Percentiles rank a stretch among this genome's conserved stretches.
Conservation (phyloP, 495 filamentous ascomycete species). For the Podospora pseudoanserina region DNA sequence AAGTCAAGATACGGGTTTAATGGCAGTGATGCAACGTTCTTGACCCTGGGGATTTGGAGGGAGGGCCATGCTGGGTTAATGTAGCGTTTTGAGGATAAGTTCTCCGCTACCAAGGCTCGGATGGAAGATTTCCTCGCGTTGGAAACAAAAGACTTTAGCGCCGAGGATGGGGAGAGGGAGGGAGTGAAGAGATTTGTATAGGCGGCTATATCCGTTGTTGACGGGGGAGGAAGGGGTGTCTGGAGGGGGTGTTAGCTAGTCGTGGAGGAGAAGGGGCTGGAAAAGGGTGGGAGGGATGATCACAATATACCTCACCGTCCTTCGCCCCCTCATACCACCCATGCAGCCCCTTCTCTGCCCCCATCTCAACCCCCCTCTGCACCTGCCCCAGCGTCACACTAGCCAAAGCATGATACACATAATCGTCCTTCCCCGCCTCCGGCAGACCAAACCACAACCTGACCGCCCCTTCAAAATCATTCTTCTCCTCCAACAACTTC, state of each 20-base stretch:
- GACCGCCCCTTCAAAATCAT: constrained; percentile 50
- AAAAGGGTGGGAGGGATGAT: background rate
- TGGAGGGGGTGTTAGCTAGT: constrained; percentile 13
- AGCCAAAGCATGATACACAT: constrained; percentile 56
- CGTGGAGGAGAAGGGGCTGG: background rate
- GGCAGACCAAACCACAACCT: constrained; percentile 48
- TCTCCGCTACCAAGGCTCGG: constrained; percentile 43
- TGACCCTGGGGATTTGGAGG: background rate
- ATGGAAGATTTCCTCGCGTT: constrained; percentile 58
- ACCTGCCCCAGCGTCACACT: constrained; percentile 50
- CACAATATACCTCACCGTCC: constrained; percentile 24
- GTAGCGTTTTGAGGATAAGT: constrained; percentile 47
- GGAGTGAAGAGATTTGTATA: constrained; percentile 59
- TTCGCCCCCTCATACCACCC: constrained; percentile 41
- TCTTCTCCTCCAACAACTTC: constrained; percentile 31
- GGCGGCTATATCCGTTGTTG: constrained; percentile 51
- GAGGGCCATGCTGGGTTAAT: constrained; percentile 24
- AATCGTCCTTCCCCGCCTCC: constrained; percentile 40
- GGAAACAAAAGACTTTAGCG: constrained; percentile 50
- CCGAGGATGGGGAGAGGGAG: constrained; percentile 44
- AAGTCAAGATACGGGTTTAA: constrained; percentile 57
- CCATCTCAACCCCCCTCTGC: constrained; percentile 47
- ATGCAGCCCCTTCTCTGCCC: constrained; percentile 41
- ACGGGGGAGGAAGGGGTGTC: constrained; percentile 32
- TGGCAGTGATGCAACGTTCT: constrained; percentile 4